Base-by-base conservation (phyloP, 108 stramenopile genomes). In the Chaetoceros tenuissimus region DNA sequence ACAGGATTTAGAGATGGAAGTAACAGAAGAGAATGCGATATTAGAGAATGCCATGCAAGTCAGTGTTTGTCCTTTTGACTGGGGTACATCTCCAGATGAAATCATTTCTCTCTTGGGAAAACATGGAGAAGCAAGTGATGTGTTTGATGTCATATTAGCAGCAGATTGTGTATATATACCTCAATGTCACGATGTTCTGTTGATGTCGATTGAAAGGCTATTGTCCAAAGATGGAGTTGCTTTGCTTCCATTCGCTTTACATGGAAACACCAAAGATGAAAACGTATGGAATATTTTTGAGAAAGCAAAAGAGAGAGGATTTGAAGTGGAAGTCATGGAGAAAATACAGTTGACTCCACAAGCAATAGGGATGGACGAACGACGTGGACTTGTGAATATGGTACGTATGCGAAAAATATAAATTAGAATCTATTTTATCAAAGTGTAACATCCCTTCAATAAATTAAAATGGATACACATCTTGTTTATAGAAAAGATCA, bases 161-260 rank as follows among this genome's bases (percentile, higher is more conserved):
- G 70, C 77, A 0, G 77, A 78, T 63, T 78, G 77, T 54, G 46
- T 51, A 24, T 78, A 66, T 48, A 78, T 72, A 67, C 77, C 77
- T 19, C 57, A 50, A 44, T 43, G 69, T 1, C 77, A 78, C 31
- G n/a, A 57, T 16, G 49, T 58, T 46, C 29, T 78, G 20, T 55
- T 78, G 0, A 24, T 59, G 25, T 63, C 67, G 0, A 69, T 78
- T 46, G 51, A 67, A 13, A 46, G 50, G 46, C 46, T 72, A 13
- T 28, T 78, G 45, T 44, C 53, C 8, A 27, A 57, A 5, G 8
- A 56, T 8, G 77, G 77, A 0, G 68, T 73, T 16, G 66, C 63
- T 3, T 26, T 78, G 1, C 3, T 78, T 3, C 45, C 71, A 0
- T 78, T 78, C 67, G 66, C 60, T 18, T 29, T 78, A 2, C 77